phyloP scores from a whole-genome alignment of 2,329 filamentous ascomycete genomes.

The Trichoderma atrobrunneum region DNA sequence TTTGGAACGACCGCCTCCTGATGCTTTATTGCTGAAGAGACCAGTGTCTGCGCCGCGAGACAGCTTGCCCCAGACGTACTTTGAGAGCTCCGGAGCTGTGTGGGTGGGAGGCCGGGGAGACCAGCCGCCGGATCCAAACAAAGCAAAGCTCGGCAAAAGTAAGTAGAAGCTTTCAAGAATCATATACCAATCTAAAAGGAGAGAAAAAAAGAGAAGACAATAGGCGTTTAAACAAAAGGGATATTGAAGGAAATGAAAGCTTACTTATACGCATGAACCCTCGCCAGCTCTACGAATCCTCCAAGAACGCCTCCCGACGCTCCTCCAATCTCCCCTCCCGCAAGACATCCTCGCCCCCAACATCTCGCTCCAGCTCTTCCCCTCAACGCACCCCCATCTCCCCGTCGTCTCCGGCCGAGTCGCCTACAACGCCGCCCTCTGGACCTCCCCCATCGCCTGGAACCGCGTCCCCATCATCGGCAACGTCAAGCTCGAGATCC shows the following conservation, averaged over 20 bases:
- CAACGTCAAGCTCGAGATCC: conserved; percentile 81
- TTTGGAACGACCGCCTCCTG: background rate
- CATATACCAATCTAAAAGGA: background rate
- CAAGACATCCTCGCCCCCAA: conserved; percentile 74
- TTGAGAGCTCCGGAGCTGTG: conserved; percentile 32
- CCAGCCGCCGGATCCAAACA: conserved; percentile 52
- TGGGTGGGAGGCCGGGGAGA: conserved; percentile 30
- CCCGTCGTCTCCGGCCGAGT: conserved; percentile 89
- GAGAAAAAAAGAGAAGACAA: background rate
- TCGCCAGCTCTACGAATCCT: conserved; percentile 60
- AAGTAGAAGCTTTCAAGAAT: conserved; percentile 28
- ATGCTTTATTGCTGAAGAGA: conserved; percentile 11
- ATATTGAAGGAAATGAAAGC: background rate
- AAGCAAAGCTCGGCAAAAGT: conserved; percentile 64
- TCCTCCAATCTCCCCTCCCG: conserved; percentile 65
- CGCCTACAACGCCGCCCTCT: conserved; percentile 87
- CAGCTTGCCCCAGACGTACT: conserved; percentile 29
- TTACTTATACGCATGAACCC: background rate
- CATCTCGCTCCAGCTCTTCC: conserved; percentile 69
- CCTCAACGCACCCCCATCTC: conserved; percentile 79
- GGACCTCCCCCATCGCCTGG: conserved; percentile 96
- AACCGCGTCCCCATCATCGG: conserved; percentile 86
- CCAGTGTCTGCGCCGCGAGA: conserved; percentile 9
- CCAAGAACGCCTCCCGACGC: conserved; percentile 63
- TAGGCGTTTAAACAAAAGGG: too few species aligned